These are phyloP conservation scores for Cyclotella sp. DNA, from an alignment of 108 stramenopile genomes.

Conservation along the genomic window DNA sequence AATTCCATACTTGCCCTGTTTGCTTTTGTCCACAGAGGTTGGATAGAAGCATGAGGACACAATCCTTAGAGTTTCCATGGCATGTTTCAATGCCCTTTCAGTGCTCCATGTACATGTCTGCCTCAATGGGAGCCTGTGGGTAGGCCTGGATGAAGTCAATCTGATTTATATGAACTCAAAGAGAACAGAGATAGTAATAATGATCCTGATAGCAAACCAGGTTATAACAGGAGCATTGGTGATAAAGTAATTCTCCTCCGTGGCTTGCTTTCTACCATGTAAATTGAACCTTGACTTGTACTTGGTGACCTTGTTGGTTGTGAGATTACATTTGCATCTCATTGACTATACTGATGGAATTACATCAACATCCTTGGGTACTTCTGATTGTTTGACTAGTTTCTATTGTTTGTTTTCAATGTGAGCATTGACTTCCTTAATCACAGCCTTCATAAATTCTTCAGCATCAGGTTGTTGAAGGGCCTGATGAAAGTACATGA, in stretches of 20 bases:
- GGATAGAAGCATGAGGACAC: too few relatives aligned
- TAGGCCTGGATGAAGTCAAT: too few relatives aligned
- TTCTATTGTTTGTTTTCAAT: neutral
- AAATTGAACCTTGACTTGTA: too few relatives aligned
- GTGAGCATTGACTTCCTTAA: too few relatives aligned
- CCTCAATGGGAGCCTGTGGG: too few relatives aligned
- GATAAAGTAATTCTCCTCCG: neutral
- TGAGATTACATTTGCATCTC: too few relatives aligned
- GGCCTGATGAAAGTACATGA: too few relatives aligned
- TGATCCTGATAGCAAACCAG: too few relatives aligned
- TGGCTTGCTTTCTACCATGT: neutral
- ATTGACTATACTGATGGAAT: too few relatives aligned
- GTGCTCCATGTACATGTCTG: neutral
- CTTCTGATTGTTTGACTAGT: neutral
- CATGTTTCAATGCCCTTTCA: neutral
- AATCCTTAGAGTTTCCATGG: too few relatives aligned
- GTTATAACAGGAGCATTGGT: neutral
- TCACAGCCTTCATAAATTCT: neutral
- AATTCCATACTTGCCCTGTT: too few relatives aligned
- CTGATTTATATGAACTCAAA: neutral
- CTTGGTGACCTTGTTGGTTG: too few relatives aligned
- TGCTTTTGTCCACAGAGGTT: neutral
- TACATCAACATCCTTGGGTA: neutral
- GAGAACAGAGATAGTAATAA: neutral
- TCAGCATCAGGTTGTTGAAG: neutral